Conservation (phyloP, 2,329 filamentous ascomycete species). For the Aspergillus brunneoviolaceus region DNA sequence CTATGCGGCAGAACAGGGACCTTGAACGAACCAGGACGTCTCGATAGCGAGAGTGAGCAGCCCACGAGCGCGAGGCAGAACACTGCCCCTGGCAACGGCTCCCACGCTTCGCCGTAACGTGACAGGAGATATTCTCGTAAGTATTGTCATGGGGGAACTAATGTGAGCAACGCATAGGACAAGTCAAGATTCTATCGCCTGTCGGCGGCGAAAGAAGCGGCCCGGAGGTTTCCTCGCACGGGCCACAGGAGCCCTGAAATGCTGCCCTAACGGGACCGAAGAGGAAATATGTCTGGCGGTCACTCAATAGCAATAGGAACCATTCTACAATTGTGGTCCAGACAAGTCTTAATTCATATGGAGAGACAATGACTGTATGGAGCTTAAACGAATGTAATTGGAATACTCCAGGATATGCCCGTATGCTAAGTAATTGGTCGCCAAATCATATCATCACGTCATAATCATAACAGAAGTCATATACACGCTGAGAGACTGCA, state of each 20-base stretch:
- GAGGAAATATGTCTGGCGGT: not conserved
- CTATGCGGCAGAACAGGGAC: not conserved
- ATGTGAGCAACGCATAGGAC: not conserved
- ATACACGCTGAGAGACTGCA: conserved; percentile 15
- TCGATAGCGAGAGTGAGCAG: conserved; percentile 49
- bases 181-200: not conserved
- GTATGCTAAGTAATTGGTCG: conserved; percentile 8
- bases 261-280: conserved; percentile 20
- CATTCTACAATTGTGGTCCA: not conserved
- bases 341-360: not conserved
- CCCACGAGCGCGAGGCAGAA: conserved; percentile 19
- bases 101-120: conserved; percentile 19
- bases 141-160: conserved; percentile 26
- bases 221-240: conserved; percentile 25
- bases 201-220: conserved; percentile 4
- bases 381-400: conserved; percentile 16
- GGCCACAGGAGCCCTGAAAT: conserved; percentile 28
- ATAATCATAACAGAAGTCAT: conserved; percentile 24
- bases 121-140: not conserved
- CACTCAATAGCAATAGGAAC: not conserved
- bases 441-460: conserved; percentile 24
- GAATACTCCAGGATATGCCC: conserved; percentile 6
- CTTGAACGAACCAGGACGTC: conserved; percentile 42
- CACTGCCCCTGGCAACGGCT: conserved; percentile 7
- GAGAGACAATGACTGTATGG: not conserved